These are phyloP conservation scores for Aspergillus olivimuriae DNA, from an alignment of 495 filamentous ascomycete species.

Conservation along the genomic window DNA sequence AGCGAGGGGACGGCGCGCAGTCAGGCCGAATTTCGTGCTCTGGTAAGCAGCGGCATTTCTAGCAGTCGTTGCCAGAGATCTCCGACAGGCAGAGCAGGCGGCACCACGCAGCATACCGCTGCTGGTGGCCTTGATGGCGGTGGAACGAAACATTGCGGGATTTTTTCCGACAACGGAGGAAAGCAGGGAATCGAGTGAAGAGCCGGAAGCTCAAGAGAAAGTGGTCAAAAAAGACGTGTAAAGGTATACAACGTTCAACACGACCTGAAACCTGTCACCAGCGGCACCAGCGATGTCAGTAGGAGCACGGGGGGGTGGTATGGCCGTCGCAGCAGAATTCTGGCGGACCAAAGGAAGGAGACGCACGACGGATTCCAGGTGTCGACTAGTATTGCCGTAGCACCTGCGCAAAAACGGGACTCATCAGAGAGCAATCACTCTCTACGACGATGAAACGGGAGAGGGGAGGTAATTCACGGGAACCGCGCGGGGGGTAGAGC, in stretches of 20 bases:
- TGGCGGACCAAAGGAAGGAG: conserved; percentile 31
- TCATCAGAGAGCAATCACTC: conserved; percentile 42
- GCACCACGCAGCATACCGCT: conserved; percentile 46
- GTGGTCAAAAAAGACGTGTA: not conserved
- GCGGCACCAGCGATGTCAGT: too few species aligned
- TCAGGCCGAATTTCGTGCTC: conserved; percentile 41
- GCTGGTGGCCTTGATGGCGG: conserved; percentile 43
- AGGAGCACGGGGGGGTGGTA: too few species aligned
- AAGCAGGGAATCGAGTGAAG: conserved; percentile 8
- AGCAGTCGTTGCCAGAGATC: conserved; percentile 39
- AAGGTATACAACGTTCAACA: too few species aligned
- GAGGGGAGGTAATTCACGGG: conserved; percentile 1
- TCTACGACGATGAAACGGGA: conserved; percentile 12
- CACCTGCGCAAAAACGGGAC: conserved; percentile 38
- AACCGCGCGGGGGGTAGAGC: not conserved
- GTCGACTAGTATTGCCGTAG: conserved; percentile 43
- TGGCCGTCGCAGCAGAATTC: too few species aligned
- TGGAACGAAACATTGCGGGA: conserved; percentile 40
- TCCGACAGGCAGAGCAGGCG: conserved; percentile 38
- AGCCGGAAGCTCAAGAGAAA: conserved; percentile 5
- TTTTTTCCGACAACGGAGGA: conserved; percentile 18
- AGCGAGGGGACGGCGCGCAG: conserved; percentile 36
- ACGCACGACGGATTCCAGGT: conserved; percentile 26
- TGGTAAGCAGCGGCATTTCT: conserved; percentile 30
- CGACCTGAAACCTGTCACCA: too few species aligned